Evolutionary conservation across 139 green algal genomes (phyloP).

Genomic region (Asterochloris sp.): DNA sequence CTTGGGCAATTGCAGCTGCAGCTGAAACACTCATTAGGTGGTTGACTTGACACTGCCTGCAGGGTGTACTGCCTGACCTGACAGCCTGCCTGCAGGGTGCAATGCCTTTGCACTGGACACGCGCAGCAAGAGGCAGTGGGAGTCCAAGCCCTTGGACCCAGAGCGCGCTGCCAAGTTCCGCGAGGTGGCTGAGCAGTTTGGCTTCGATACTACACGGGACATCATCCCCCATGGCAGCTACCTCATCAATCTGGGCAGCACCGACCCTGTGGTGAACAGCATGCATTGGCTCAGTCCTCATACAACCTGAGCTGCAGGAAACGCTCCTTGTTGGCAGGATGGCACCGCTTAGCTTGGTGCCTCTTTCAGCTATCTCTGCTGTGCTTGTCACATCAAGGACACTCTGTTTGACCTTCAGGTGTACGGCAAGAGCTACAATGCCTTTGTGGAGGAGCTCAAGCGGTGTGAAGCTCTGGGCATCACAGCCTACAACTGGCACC

Average conservation of each 20-base stretch:
- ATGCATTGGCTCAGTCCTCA: too few species aligned
- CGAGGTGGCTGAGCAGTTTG: constrained; percentile 14
- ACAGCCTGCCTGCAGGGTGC: constrained; percentile 8
- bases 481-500: neutral
- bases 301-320: neutral
- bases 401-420: too few species aligned
- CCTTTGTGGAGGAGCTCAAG: constrained; percentile 22
- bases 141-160: neutral
- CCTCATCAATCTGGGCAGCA: constrained; percentile 36
- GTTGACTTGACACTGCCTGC: neutral
- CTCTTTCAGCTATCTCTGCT: neutral
- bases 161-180: constrained; percentile 16
- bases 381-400: too few species aligned
- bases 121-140: constrained; percentile 19
- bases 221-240: constrained; percentile 27
- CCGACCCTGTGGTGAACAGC: constrained; percentile 17
- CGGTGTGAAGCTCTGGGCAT: constrained; percentile 22
- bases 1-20: neutral
- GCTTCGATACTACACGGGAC: constrained; percentile 1
- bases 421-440: constrained; percentile 17
- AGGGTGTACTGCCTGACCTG: neutral
- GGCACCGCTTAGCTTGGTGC: neutral
- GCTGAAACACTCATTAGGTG: neutral
- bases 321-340: neutral
- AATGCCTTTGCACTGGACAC: constrained; percentile 29